phyloP scores from a whole-genome alignment of 805 yeast species.

The Starmerella roubikii region DNA sequence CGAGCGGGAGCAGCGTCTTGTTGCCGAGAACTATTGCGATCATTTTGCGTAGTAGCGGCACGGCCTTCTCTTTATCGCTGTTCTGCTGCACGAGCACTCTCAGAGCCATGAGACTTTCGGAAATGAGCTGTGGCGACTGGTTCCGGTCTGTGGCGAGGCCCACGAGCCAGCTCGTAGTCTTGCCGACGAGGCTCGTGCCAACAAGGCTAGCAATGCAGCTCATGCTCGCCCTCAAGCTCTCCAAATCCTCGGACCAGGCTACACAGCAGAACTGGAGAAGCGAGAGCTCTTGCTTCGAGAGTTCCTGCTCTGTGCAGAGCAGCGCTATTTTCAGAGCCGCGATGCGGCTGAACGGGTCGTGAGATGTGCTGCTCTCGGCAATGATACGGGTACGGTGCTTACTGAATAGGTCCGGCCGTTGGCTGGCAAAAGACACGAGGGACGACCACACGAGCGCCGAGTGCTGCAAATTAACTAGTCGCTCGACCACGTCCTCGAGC shows the following conservation, averaged over 20 bases:
- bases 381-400: constrained; percentile 21
- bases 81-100: constrained; percentile 18
- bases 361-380: constrained; percentile 45
- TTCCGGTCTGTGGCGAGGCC: constrained; percentile 6
- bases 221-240: constrained; percentile 4
- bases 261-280: constrained; percentile 25
- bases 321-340: constrained; percentile 37
- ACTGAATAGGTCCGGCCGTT: constrained; percentile 26
- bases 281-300: constrained; percentile 43
- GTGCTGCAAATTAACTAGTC: constrained; percentile 33
- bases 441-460: constrained; percentile 36
- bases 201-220: neutral
- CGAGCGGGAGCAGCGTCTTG: constrained; percentile 2
- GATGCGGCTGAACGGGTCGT: constrained; percentile 31
- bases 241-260: constrained; percentile 11
- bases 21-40: neutral
- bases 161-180: constrained; percentile 13
- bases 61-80: constrained; percentile 5
- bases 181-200: constrained; percentile 1
- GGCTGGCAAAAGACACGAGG: constrained; percentile 31
- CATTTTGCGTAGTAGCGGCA: constrained; percentile 1
- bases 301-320: constrained; percentile 1
- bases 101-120: constrained; percentile 17
- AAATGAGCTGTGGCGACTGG: constrained; percentile 10
- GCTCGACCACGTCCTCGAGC: constrained; percentile 31